phyloP scores from a whole-genome alignment of 345 rosid species.

The Citrus reticulata region DNA sequence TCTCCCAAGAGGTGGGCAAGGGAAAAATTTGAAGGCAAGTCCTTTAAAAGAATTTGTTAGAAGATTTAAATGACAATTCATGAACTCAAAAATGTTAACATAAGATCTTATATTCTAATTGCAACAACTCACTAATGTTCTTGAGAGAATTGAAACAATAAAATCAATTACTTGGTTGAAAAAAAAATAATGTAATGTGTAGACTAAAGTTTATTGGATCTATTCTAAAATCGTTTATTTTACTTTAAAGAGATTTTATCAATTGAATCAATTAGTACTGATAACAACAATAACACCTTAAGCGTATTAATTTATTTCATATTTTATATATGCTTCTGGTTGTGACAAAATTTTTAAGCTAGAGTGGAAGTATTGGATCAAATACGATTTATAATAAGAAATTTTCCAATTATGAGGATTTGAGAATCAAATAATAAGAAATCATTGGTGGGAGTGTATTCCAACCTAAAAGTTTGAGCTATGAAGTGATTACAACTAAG shows the following conservation, averaged over 20 bases:
- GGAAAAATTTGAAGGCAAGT: not conserved
- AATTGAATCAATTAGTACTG: not conserved
- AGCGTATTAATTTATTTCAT: too few relatives aligned
- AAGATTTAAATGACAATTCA: not conserved
- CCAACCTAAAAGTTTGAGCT: not conserved
- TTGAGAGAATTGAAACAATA: not conserved
- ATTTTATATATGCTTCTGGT: not conserved
- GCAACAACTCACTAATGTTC: not conserved
- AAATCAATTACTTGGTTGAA: not conserved
- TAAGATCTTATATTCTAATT: not conserved
- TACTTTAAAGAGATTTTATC: not conserved
- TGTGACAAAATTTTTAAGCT: not conserved
- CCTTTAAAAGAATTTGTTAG: not conserved
- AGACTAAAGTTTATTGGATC: rapidly evolving
- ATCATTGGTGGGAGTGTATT: not conserved
- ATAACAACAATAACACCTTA: too few relatives aligned
- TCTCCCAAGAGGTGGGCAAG: not conserved
- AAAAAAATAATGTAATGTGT: not conserved
- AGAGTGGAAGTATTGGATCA: too few relatives aligned
- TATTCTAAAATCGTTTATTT: too few relatives aligned
- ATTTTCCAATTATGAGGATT: not conserved
- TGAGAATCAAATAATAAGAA: not conserved
- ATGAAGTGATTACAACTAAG: not conserved
- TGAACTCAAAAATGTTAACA: not conserved
- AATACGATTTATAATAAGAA: not conserved